Conservation (phyloP, 768 basidiomycete species). For the Serendipita sp. region DNA sequence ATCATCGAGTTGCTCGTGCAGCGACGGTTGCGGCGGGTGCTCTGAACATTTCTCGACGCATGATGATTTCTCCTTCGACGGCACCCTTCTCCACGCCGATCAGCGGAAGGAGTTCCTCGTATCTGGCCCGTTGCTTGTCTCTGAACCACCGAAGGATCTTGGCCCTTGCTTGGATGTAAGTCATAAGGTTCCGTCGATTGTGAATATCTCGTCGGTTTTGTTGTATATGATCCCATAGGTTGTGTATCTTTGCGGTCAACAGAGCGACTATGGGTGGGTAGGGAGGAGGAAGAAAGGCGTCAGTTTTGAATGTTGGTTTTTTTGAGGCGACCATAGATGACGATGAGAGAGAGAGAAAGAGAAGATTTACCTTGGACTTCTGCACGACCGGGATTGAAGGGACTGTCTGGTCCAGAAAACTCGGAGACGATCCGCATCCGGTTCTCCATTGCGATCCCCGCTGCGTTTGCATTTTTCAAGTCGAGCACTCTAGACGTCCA, state of each 20-base stretch:
- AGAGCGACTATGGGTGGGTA: conserved; percentile 47
- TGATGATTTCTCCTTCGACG: conserved; percentile 80
- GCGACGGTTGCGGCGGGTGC: neutral
- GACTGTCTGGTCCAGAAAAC: conserved; percentile 56
- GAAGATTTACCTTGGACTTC: conserved; percentile 71
- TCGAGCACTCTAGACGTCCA: conserved; percentile 57
- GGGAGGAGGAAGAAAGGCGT: neutral
- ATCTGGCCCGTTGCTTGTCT: conserved; percentile 44
- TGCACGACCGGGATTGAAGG: conserved; percentile 61
- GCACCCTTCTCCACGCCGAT: conserved; percentile 62
- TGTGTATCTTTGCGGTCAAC: conserved; percentile 71
- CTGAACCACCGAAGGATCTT: conserved; percentile 70
- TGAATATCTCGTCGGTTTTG: conserved; percentile 52
- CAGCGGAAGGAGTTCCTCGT: conserved; percentile 51
- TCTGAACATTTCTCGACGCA: conserved; percentile 17
- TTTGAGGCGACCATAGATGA: neutral
- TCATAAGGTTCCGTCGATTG: conserved; percentile 60
- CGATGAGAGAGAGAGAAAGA: neutral
- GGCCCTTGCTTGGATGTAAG: conserved; percentile 67
- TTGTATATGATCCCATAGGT: conserved; percentile 54
- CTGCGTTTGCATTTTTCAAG: conserved; percentile 73
- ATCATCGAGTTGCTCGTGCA: too few species aligned
- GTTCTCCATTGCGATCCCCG: conserved; percentile 79
- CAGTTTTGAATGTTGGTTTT: neutral
- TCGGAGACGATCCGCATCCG: conserved; percentile 55